Evolutionary conservation across 495 filamentous ascomycete species (phyloP).

Genomic region (Venustampulla echinocandica): DNA sequence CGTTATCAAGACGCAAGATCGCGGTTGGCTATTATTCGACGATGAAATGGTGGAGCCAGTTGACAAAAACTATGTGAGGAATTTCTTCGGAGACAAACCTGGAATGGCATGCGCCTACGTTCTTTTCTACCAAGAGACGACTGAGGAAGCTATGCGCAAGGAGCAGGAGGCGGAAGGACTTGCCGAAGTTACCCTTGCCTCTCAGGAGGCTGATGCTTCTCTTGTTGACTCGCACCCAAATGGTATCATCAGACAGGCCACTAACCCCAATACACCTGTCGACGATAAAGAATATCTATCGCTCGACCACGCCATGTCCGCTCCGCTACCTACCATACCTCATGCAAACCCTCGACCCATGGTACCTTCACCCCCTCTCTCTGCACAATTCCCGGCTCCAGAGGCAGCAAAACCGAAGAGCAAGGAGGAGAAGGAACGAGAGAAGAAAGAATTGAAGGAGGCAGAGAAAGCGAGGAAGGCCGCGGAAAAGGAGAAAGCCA

Average conservation of each 20-base stretch:
- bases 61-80: constrained; percentile 90
- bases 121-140: constrained; percentile 95
- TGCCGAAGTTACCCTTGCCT: constrained; percentile 50
- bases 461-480: constrained; percentile 59
- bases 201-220: constrained; percentile 43
- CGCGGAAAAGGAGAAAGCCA: constrained; percentile 59
- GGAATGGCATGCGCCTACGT: constrained; percentile 94
- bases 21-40: constrained; percentile 93
- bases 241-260: constrained; percentile 30
- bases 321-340: constrained; percentile 33
- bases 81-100: constrained; percentile 92
- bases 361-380: background rate
- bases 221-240: constrained; percentile 36
- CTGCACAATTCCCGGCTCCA: constrained; percentile 13
- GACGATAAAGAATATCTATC: constrained; percentile 47
- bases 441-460: constrained; percentile 43
- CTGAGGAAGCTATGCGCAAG: constrained; percentile 72
- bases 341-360: constrained; percentile 17
- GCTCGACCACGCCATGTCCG: constrained; percentile 53
- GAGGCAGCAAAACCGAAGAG: constrained; percentile 34
- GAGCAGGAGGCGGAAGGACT: constrained; percentile 75
- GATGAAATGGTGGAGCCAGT: constrained; percentile 98
- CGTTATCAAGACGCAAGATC: constrained; percentile 94
- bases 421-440: constrained; percentile 44
- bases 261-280: constrained; percentile 20